Evolutionary conservation across 179 eudicot genomes (phyloP).

Genomic region (Spergularia azorica): DNA sequence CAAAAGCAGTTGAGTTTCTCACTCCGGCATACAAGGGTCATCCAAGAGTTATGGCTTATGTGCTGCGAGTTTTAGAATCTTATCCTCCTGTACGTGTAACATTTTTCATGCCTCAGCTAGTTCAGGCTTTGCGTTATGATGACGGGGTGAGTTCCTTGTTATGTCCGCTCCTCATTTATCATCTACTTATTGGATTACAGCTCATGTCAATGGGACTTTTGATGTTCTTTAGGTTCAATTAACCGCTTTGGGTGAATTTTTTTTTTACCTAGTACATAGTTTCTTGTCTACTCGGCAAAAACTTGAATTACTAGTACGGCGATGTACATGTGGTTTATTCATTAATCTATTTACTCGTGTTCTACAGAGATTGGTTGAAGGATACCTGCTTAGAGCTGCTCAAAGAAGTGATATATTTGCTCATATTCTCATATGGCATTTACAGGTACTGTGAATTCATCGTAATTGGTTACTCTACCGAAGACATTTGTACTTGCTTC

Average conservation of each 20-base stretch:
- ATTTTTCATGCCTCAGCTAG: conserved; percentile 99
- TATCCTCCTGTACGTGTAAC: conserved; percentile 94
- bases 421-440: conserved; percentile 94
- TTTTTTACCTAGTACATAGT: neutral
- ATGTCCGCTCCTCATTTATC: conserved; percentile 2
- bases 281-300: neutral
- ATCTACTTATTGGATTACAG: neutral
- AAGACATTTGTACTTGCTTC: neutral
- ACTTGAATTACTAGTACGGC: neutral
- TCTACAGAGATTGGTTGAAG: conserved; percentile 87
- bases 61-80: conserved; percentile 91
- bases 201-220: neutral
- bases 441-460: conserved; percentile 61
- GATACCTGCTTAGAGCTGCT: conserved; percentile 96
- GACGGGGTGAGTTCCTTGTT: conserved; percentile 63
- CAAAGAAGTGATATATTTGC: conserved; percentile 94
- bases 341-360: conserved; percentile 10
- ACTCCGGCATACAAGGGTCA: conserved; percentile 94
- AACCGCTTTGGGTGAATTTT: neutral
- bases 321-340: neutral
- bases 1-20: conserved; percentile 90
- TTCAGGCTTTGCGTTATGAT: conserved; percentile 93
- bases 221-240: neutral
- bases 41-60: conserved; percentile 98
- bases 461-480: neutral